Base-by-base conservation (phyloP, 2,329 filamentous ascomycete genomes). In the Fusarium buharicum region DNA sequence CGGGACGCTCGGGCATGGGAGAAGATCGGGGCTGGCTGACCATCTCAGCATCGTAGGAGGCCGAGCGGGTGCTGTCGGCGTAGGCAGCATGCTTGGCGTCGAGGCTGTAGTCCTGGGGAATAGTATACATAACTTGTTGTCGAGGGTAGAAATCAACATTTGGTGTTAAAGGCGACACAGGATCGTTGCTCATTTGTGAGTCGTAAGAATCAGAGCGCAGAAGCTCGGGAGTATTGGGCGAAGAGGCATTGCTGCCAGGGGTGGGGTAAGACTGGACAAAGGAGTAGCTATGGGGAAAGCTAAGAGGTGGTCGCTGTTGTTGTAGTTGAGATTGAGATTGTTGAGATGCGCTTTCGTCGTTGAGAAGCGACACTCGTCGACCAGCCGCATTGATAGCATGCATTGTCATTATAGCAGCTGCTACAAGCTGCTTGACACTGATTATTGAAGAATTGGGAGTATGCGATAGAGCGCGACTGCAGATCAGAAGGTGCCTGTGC, bases 201-300 rank as follows among this genome's bases (percentile, higher is more conserved):
- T 88, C 86, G 72, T 85, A 87, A 1, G 86, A 88, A 65, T 86
- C 78, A 48, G 85, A 86, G 38, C 85, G 83, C 45, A 83, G 74
- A n/a, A 88, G 79, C 66, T 84, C 82, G 27, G 86, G 85, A 1
- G 83, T 84, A 64, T 79, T 78, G 44, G 82, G 79, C 17, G 81
- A 81, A 4, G 80, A 80, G 4, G 82, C 82, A 49, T 59, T 69
- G 61, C 76, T 78, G 48, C 78, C 73, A 14, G 76, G 68, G 22
- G 74, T 69, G 55, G 75, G 69, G 66, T 77, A 78, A 14, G 74
- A 68, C 40, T 70, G 73, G 24, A 70, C 65, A 41, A 73, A 57
- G 40, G 69, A 60, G 50, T 76, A 75, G 69, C 70, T 74, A 43
- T 76, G 67, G 55, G 73, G 72, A 58, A 77, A 80, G 67, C 73